phyloP scores from a whole-genome alignment of 2,329 filamentous ascomycete genomes.

The Periconia sp. region DNA sequence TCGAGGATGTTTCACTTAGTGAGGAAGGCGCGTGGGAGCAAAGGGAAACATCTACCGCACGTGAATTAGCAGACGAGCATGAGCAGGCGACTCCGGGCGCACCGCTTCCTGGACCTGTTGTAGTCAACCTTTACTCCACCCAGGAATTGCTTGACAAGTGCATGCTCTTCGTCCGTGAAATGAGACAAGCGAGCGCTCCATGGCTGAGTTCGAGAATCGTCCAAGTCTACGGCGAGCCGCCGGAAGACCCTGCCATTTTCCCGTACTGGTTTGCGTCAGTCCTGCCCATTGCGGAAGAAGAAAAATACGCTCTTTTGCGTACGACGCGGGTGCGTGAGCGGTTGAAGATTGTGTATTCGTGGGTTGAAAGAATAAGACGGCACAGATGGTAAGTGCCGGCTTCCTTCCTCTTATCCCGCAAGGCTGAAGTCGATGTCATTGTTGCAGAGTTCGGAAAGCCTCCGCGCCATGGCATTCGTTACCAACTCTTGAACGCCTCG shows the following conservation, averaged over 20 bases:
- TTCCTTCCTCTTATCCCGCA: not conserved
- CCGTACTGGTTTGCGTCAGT: slow-evolving; percentile 91
- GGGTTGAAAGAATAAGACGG: slow-evolving; percentile 73
- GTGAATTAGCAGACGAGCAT: slow-evolving; percentile 35
- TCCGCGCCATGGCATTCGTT: not conserved
- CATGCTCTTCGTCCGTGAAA: slow-evolving; percentile 67
- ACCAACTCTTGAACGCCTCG: too few relatives aligned
- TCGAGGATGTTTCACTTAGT: slow-evolving; percentile 79
- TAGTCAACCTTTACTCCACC: slow-evolving; percentile 66
- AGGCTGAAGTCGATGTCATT: not conserved
- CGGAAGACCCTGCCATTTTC: slow-evolving; percentile 73
- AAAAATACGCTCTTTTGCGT: slow-evolving; percentile 76
- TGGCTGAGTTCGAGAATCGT: slow-evolving; percentile 77
- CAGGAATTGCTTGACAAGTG: slow-evolving; percentile 67
- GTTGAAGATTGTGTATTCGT: slow-evolving; percentile 78
- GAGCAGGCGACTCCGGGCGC: slow-evolving; percentile 37
- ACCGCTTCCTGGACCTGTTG: slow-evolving; percentile 26
- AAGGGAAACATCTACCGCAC: slow-evolving; percentile 58
- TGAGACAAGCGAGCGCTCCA: slow-evolving; percentile 67
- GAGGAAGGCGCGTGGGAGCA: slow-evolving; percentile 79
- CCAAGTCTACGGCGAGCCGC: slow-evolving; percentile 74
- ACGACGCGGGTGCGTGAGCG: slow-evolving; percentile 77
- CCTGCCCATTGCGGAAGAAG: slow-evolving; percentile 72
- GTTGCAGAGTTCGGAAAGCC: not conserved
- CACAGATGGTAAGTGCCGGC: slow-evolving; percentile 65